Base-by-base conservation (phyloP, 2,329 filamentous ascomycete genomes). In the Monilinia fructicola region DNA sequence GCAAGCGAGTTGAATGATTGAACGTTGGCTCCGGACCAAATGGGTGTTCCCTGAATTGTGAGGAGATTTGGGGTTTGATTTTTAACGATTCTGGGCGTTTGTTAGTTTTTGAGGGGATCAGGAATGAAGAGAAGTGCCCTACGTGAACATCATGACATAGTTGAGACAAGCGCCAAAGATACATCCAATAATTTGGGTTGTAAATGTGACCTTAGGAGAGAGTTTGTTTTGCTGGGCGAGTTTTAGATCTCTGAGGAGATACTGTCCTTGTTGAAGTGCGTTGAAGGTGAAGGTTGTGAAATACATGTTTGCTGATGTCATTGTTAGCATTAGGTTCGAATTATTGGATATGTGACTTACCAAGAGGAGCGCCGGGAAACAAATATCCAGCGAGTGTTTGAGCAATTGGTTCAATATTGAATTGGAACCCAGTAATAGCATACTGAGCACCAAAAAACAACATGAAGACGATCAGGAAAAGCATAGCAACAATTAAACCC, bases 231-330 rank as follows among this genome's bases (percentile, higher is more conserved):
- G 80, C 71, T 82, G 79, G n/a, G 81, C 82, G 23, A 84, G 76
- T 69, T 84, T 84, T 71, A 84, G 78, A 69, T 83, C 81, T 7
- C 78, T 76, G 3, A 81, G 76, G 68, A 81, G 82, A 11, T 76
- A 75, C 35, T 83, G 77, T 4, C 78, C 80, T 68, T 82, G 81
- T 67, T 75, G 78, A 35, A 79, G 77, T 58, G 79, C 75, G 74
- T 82, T 82, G 71, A 79, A 81, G 62, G 87, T 87, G 72, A 88
- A 91, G 69, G 87, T 89, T 76, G 90, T 91, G 80, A 91, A 91
- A 80, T 91, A 84, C 67, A 71, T 92, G 83, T 90, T 89, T 56
- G 88, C 87, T 64, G 12, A 3, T 28, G 28, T n/a, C 14, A 28
- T 10, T 38, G 59, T 58, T 18, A 54, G 28, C 16, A 21, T 21